A percentile compares a stretch with the other conserved stretches of the same genome.
phyloP scores from a whole-genome alignment of 2,329 filamentous ascomycete genomes.

The Beauveria brongniartii region DNA sequence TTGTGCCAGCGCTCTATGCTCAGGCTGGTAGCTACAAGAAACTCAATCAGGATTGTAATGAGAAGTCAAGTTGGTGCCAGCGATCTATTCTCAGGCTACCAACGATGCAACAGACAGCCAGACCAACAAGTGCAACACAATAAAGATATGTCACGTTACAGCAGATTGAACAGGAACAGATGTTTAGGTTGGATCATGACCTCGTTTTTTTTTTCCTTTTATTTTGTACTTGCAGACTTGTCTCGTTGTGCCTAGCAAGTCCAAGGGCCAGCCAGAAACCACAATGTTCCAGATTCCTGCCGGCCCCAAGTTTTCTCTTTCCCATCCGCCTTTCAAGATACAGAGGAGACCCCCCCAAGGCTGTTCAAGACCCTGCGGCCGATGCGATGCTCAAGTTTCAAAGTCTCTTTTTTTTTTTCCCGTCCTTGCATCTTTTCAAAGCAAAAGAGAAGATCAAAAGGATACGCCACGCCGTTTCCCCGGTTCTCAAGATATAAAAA shows the following conservation, averaged over 20 bases:
- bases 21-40: too few relatives aligned
- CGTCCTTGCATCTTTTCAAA: neutral
- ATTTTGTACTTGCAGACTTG: slow-evolving; percentile 23
- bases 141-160: neutral
- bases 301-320: neutral
- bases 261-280: neutral
- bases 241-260: slow-evolving; percentile 5
- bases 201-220: slow-evolving; percentile 29
- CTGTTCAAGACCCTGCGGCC: neutral
- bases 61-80: too few relatives aligned
- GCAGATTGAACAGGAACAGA: neutral
- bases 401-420: neutral
- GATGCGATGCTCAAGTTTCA: slow-evolving; percentile 2
- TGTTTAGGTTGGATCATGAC: slow-evolving; percentile 25
- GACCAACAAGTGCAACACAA: neutral
- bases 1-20: too few relatives aligned
- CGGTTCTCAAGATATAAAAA: slow-evolving; percentile 11
- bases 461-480: slow-evolving; percentile 10
- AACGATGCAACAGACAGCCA: neutral
- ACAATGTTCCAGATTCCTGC: slow-evolving; percentile 1
- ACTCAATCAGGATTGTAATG: too few relatives aligned
- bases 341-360: neutral
- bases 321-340: slow-evolving; percentile 5
- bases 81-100: too few relatives aligned
- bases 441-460: slow-evolving; percentile 7